Conservation (phyloP, 2,329 filamentous ascomycete species). For the Thermothelomyces thermophilus region DNA sequence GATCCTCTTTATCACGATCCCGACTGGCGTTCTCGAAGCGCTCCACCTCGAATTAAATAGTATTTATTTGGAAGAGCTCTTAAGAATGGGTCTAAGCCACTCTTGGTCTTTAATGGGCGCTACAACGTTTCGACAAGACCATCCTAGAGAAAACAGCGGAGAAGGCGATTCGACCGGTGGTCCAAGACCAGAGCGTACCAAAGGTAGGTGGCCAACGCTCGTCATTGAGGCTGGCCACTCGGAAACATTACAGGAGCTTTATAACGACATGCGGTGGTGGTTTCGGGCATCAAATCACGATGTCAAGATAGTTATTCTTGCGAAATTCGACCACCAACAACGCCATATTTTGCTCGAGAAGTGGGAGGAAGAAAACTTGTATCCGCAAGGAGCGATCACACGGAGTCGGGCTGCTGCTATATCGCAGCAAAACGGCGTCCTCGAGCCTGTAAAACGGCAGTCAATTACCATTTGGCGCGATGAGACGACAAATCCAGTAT, state of each 20-base stretch:
- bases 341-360: slow-evolving; percentile 9
- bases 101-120: neutral
- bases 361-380: slow-evolving; percentile 15
- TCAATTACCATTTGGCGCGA: slow-evolving; percentile 13
- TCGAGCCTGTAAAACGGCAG: slow-evolving; percentile 12
- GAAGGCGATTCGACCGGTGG: slow-evolving; percentile 6
- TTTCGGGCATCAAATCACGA: slow-evolving; percentile 10
- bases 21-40: neutral
- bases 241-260: slow-evolving; percentile 6
- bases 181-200: neutral
- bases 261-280: slow-evolving; percentile 16
- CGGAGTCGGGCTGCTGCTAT: neutral
- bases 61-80: neutral
- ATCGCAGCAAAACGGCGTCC: neutral
- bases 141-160: neutral
- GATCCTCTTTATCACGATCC: slow-evolving; percentile 6
- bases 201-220: slow-evolving; percentile 15
- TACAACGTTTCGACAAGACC: neutral
- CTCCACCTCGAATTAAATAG: neutral
- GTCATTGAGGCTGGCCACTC: slow-evolving; percentile 15
- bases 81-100: neutral
- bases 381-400: neutral
- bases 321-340: slow-evolving; percentile 5
- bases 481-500: slow-evolving; percentile 10
- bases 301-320: slow-evolving; percentile 9